phyloP scores from a whole-genome alignment of 106 monocot genomes.

The Xerophyta viscosa region DNA sequence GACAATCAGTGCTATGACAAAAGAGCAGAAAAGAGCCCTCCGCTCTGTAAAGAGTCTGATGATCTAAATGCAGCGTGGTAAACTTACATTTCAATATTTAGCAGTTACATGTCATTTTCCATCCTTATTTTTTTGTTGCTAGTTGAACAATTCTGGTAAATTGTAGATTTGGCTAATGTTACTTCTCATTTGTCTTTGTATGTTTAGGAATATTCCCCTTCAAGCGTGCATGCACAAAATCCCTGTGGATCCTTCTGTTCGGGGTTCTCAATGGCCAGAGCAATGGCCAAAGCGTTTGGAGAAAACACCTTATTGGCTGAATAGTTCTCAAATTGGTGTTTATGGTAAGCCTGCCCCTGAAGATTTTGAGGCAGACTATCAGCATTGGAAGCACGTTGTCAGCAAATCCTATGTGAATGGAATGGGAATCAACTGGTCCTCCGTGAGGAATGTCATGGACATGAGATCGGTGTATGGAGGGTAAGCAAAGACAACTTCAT shows the following conservation, averaged over 20 bases:
- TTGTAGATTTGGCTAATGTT: too few relatives aligned
- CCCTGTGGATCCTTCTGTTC: slow-evolving; percentile 30
- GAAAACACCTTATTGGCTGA: slow-evolving; percentile 71
- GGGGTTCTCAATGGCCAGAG: slow-evolving; percentile 80
- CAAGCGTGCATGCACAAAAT: slow-evolving; percentile 75
- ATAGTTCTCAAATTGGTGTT: slow-evolving; percentile 57
- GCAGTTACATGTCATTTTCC: neutral
- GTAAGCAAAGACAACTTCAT: slow-evolving; percentile 29
- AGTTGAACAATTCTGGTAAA: too few relatives aligned
- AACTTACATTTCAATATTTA: slow-evolving; percentile 3
- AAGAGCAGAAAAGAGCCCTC: slow-evolving; percentile 47
- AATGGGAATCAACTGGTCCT: slow-evolving; percentile 79
- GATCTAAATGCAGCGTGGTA: slow-evolving; percentile 92
- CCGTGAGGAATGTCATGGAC: slow-evolving; percentile 92
- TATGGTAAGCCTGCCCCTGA: slow-evolving; percentile 76
- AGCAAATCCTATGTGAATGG: slow-evolving; percentile 57
- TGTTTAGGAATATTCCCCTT: slow-evolving; percentile 58
- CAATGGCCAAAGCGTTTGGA: slow-evolving; percentile 68
- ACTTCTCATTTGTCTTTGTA: neutral
- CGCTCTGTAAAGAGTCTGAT: slow-evolving; percentile 67
- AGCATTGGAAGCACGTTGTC: slow-evolving; percentile 76
- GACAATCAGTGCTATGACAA: slow-evolving; percentile 65
- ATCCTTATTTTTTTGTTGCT: too few relatives aligned
- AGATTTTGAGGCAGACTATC: slow-evolving; percentile 62
- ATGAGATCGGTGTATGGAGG: slow-evolving; percentile 94